Evolutionary conservation across 2,329 filamentous ascomycete species (phyloP).

Genomic region (Neonectria hederae): DNA sequence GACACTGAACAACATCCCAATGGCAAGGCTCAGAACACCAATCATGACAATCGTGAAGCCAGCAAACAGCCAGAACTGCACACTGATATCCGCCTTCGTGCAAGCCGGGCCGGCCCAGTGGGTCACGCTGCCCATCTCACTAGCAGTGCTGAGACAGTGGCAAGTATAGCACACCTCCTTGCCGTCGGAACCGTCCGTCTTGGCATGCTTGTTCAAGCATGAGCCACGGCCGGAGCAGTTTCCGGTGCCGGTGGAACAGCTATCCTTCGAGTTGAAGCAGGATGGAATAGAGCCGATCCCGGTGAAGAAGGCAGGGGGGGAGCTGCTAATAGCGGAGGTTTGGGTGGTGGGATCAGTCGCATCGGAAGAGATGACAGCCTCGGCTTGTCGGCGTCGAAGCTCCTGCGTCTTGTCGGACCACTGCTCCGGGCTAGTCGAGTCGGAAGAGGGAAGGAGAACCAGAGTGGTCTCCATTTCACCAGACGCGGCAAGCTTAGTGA

Average conservation of each 20-base stretch:
- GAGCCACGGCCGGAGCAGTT: constrained; percentile 84
- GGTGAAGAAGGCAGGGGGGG: constrained; percentile 49
- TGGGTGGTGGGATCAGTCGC: constrained; percentile 35
- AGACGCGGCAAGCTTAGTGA: constrained; percentile 56
- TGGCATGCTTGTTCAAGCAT: constrained; percentile 74
- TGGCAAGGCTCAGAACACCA: constrained; percentile 72
- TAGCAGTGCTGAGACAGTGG: constrained; percentile 71
- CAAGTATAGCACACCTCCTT: constrained; percentile 77
- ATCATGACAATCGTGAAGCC: constrained; percentile 78
- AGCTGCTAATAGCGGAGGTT: constrained; percentile 39
- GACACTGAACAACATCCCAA: constrained; percentile 83
- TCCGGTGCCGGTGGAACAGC: constrained; percentile 75
- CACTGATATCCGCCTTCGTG: constrained; percentile 90
- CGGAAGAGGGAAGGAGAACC: constrained; percentile 62
- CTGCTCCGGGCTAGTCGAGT: constrained; percentile 47
- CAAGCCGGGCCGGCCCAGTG: constrained; percentile 88
- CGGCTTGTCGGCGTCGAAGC: constrained; percentile 59
- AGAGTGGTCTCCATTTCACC: constrained; percentile 66
- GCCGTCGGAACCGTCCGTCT: constrained; percentile 51
- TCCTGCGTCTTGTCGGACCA: constrained; percentile 55
- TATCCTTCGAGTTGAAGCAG: constrained; percentile 77
- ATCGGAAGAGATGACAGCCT: constrained; percentile 56
- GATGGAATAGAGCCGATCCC: constrained; percentile 64
- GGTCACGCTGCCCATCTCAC: constrained; percentile 68
- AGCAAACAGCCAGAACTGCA: constrained; percentile 87